phyloP scores from a whole-genome alignment of 2,329 filamentous ascomycete species.

The Zymoseptoria brevis region DNA sequence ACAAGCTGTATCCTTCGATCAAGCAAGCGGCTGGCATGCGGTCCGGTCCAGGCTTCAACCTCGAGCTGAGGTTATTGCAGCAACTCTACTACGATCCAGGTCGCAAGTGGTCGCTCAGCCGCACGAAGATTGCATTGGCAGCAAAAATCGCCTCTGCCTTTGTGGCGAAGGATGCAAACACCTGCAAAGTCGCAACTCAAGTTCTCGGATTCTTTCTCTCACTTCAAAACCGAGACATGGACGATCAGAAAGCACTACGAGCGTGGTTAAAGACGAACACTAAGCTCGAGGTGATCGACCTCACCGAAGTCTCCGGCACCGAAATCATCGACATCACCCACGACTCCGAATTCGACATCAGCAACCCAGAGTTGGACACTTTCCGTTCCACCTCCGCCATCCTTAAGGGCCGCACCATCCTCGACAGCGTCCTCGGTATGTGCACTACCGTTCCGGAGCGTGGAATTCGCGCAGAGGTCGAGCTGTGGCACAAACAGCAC shows the following conservation, averaged over 20 bases:
- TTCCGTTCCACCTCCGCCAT: not conserved
- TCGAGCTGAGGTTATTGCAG: slow-evolving; percentile 1
- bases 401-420: not conserved
- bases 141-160: slow-evolving; percentile 6
- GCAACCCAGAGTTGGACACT: not conserved
- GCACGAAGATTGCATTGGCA: slow-evolving; percentile 2
- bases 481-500: not conserved
- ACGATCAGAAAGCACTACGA: not conserved
- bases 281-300: not conserved
- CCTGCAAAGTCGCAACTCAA: not conserved
- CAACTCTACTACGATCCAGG: not conserved
- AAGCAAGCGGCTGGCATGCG: not conserved
- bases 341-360: not conserved
- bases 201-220: slow-evolving; percentile 5
- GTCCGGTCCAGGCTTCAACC: not conserved
- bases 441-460: not conserved
- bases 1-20: slow-evolving; percentile 8
- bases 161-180: not conserved
- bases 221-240: slow-evolving; percentile 4
- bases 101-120: not conserved
- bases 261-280: not conserved
- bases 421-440: not conserved
- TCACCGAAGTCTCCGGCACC: not conserved
- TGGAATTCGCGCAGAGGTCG: not conserved
- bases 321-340: not conserved